Percentiles rank a stretch among this genome's conserved stretches.
These are phyloP conservation scores for Cercospora berteroae DNA, from an alignment of 2,329 filamentous ascomycete genomes.

Conservation along the genomic window DNA sequence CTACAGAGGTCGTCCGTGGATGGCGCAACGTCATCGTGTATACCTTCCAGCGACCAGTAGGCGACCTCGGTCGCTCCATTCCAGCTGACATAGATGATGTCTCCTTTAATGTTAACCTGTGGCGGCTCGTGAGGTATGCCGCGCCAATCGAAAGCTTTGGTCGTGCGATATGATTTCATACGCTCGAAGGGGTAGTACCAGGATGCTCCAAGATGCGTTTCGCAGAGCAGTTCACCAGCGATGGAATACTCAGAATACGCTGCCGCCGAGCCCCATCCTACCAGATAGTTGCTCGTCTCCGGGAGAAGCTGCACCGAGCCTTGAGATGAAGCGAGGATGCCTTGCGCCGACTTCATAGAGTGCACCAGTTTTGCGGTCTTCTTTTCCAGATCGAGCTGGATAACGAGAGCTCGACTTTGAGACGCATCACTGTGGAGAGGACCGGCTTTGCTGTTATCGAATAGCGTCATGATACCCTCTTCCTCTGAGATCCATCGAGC, in stretches of 20 bases:
- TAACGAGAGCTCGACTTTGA: conserved; percentile 44
- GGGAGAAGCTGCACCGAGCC: conserved; percentile 54
- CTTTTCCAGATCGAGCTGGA: conserved; percentile 36
- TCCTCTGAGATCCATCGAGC: conserved; percentile 47
- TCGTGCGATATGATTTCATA: conserved; percentile 41
- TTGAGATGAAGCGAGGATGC: conserved; percentile 49
- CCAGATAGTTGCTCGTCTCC: conserved; percentile 46
- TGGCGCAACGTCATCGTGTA: conserved; percentile 43
- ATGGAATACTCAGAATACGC: conserved; percentile 49
- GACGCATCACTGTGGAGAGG: conserved; percentile 40
- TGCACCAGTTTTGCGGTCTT: conserved; percentile 49
- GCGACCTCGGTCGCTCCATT: conserved; percentile 50
- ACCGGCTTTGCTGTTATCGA: conserved; percentile 53
- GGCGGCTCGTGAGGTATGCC: conserved; percentile 29
- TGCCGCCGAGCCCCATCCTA: conserved; percentile 58
- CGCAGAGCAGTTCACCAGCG: conserved; percentile 44
- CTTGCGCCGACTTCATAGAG: conserved; percentile 44
- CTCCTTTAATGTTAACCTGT: conserved; percentile 25
- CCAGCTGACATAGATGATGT: conserved; percentile 52
- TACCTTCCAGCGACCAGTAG: conserved; percentile 44
- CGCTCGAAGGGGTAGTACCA: conserved; percentile 31
- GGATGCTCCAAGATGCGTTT: conserved; percentile 44
- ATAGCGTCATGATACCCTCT: conserved; percentile 37
- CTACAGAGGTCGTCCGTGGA: conserved; percentile 74
- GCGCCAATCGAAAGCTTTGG: conserved; percentile 36